phyloP scores from a whole-genome alignment of 1,284 basidiomycete species.

The Coriolopsis trogii region DNA sequence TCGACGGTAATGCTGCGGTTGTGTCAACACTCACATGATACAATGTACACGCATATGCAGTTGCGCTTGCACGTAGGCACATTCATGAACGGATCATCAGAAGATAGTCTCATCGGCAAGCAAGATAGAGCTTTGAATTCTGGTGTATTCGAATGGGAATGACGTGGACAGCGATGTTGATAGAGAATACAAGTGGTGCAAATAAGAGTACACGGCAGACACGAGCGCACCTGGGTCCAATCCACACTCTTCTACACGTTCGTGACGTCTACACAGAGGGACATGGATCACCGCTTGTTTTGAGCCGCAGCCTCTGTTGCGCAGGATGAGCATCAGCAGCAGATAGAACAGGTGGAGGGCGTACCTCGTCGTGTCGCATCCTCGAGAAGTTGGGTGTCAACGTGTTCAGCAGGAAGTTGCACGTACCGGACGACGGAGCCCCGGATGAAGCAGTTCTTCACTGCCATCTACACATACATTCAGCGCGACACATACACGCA shows the following conservation, averaged over 20 bases:
- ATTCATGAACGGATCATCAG: no score
- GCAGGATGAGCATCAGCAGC: neutral
- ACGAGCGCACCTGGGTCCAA: constrained; percentile 13
- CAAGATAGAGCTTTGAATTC: neutral
- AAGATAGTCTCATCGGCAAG: neutral
- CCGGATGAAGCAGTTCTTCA: constrained; percentile 98
- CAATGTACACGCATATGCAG: no score
- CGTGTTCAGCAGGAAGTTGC: constrained; percentile 88
- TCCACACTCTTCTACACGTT: neutral
- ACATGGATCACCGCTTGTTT: constrained; percentile 24
- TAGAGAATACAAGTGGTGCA: constrained; percentile 5
- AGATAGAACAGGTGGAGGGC: constrained; percentile 22
- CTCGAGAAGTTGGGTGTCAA: constrained; percentile 95
- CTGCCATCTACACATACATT: constrained; percentile 77
- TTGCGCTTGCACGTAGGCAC: no score
- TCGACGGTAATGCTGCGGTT: no score
- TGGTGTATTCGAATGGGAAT: constrained; percentile 5
- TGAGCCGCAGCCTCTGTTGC: constrained; percentile 28
- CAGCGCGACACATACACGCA: neutral
- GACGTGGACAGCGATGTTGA: neutral
- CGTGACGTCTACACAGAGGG: neutral
- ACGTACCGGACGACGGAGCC: constrained; percentile 99
- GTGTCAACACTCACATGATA: no score
- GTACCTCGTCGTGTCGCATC: constrained; percentile 95
- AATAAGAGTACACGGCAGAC: constrained; percentile 11